phyloP scores from a whole-genome alignment of 805 yeast species.

The Candida namnaoensis region DNA sequence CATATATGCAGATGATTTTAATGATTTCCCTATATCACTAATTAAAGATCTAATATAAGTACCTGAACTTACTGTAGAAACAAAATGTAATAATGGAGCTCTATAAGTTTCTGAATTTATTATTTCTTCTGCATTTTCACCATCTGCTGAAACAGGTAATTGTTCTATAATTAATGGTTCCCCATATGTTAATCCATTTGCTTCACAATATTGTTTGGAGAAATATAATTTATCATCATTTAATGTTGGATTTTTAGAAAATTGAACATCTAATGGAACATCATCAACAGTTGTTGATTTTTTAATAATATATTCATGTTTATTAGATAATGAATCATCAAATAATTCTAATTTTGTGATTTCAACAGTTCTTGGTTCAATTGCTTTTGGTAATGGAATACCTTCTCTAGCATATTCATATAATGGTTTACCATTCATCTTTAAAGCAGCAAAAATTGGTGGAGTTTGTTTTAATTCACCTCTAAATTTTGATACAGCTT shows the following conservation, averaged over 20 bases:
- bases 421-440: conserved; percentile 88
- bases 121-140: conserved; percentile 21
- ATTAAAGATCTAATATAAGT: conserved; percentile 87
- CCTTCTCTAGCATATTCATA: conserved; percentile 93
- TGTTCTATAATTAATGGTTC: conserved; percentile 25
- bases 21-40: conserved; percentile 80
- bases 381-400: conserved; percentile 73
- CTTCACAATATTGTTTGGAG: conserved; percentile 45
- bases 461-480: conserved; percentile 87
- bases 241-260: conserved; percentile 33
- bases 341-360: conserved; percentile 46
- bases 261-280: conserved; percentile 27
- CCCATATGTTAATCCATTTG: conserved; percentile 32
- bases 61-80: conserved; percentile 83
- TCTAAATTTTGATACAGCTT: conserved; percentile 53
- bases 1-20: conserved; percentile 83
- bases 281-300: conserved; percentile 41
- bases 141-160: conserved; percentile 9
- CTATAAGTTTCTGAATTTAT: conserved; percentile 24
- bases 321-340: conserved; percentile 41
- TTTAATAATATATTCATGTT: conserved; percentile 45
- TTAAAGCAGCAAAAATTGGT: conserved; percentile 89
- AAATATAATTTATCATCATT: conserved; percentile 55
- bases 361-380: conserved; percentile 65
- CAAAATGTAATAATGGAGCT: conserved; percentile 67